phyloP scores from a whole-genome alignment of 2,329 filamentous ascomycete species.

The Hirsutella thompsonii region DNA sequence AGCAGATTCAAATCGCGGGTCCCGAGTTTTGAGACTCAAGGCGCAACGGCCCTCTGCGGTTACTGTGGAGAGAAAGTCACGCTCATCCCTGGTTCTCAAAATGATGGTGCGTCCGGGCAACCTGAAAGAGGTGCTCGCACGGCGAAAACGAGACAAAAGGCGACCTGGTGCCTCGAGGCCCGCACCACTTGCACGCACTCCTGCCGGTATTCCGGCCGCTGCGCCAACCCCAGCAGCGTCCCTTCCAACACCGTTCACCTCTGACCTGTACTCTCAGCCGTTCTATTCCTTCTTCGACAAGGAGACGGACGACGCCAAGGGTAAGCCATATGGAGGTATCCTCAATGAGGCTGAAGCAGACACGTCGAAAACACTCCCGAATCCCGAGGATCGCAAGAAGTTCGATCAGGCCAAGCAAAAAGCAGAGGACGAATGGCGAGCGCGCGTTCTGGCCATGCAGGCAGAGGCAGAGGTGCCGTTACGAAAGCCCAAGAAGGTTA shows the following conservation, averaged over 20 bases:
- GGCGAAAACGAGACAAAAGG: conserved; percentile 19
- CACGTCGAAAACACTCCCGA: conserved; percentile 77
- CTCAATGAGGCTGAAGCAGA: conserved; percentile 81
- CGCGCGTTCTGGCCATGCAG: conserved; percentile 46
- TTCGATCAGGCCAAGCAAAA: conserved; percentile 86
- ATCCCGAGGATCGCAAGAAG: conserved; percentile 63
- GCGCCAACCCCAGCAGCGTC: conserved; percentile 9
- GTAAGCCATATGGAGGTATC: conserved; percentile 92
- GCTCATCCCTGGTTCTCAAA: conserved; percentile 20
- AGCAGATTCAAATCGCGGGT: conserved; percentile 19
- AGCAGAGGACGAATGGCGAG: conserved; percentile 85
- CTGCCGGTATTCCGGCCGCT: conserved; percentile 7
- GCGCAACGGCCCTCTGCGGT: conserved; percentile 25
- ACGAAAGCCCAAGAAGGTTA: conserved; percentile 59
- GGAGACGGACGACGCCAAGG: conserved; percentile 77
- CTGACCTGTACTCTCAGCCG: conserved; percentile 55
- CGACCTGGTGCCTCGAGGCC: conserved; percentile 11
- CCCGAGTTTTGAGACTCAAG: conserved; percentile 48
- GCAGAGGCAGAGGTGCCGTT: conserved; percentile 48
- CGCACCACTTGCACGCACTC: conserved; percentile 11
- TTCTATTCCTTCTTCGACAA: conserved; percentile 85
- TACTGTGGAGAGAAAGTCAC: conserved; percentile 24
- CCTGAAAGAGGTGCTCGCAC: conserved; percentile 22
- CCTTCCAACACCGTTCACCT: conserved; percentile 43
- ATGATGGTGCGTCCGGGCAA: conserved; percentile 24